A percentile compares a stretch with the other conserved stretches of the same genome.
Conservation (phyloP, 177 flowering plant species). For the Tripterygium wilfordii region DNA sequence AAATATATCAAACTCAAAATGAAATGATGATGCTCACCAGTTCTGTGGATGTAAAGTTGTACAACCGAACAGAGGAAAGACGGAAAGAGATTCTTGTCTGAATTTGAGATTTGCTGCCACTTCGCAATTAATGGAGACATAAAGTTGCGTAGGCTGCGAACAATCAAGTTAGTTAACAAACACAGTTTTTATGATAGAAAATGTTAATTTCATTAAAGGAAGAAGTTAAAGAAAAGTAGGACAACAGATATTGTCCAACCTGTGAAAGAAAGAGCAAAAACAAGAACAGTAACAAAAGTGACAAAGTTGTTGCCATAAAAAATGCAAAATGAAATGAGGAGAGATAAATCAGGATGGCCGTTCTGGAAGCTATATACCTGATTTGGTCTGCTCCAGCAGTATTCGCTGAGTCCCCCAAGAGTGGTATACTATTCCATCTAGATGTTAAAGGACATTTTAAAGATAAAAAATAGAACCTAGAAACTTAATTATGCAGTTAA, state of each 20-base stretch:
- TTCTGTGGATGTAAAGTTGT: constrained; percentile 95
- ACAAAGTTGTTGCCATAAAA: no score
- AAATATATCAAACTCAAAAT: neutral
- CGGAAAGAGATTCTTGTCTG: constrained; percentile 92
- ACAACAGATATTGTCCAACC: no score
- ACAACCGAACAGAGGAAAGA: constrained; percentile 88
- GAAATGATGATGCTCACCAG: constrained; percentile 43
- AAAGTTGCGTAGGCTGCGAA: constrained; percentile 68
- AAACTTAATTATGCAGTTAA: no score
- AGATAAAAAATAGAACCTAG: no score
- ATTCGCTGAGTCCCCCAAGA: constrained; percentile 97
- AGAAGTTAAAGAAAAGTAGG: no score
- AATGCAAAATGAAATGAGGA: no score
- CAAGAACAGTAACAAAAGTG: no score
- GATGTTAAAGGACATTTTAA: no score
- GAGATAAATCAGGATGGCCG: no score
- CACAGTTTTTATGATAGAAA: no score
- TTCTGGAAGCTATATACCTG: constrained; percentile 54
- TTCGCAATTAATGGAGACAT: constrained; percentile 94
- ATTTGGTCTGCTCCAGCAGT: constrained; percentile 90
- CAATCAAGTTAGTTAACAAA: constrained; percentile 5
- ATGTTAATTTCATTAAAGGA: no score
- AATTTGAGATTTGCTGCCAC: constrained; percentile 93
- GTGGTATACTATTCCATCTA: constrained; percentile 94
- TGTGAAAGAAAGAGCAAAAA: no score